A percentile compares a stretch with the other conserved stretches of the same genome.
Evolutionary conservation across 345 rosid genomes (phyloP).

Genomic region (Lepidium aucheri): DNA sequence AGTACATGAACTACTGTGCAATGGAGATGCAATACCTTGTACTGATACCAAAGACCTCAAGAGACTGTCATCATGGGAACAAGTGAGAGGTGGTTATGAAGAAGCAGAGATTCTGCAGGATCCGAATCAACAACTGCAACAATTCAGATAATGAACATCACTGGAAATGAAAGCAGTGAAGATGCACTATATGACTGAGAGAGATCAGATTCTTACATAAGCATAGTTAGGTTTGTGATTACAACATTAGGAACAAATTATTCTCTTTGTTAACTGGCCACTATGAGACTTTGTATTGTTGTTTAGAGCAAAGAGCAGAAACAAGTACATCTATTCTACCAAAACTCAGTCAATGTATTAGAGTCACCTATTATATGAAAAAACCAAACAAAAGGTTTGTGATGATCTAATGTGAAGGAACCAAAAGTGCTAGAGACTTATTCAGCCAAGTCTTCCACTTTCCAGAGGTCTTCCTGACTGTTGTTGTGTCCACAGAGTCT

Average conservation of each 20-base stretch:
- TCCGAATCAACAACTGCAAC: neutral
- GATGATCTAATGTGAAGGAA: slow-evolving; percentile 50
- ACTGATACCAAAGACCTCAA: neutral
- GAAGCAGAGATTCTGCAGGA: neutral
- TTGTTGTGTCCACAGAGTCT: slow-evolving; percentile 15
- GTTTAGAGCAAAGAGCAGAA: neutral
- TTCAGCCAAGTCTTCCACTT: slow-evolving; percentile 77
- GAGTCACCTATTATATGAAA: neutral
- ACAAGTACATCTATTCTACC: neutral
- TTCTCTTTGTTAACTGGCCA: neutral
- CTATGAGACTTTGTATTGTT: neutral
- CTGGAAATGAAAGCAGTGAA: neutral
- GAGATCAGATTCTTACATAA: neutral
- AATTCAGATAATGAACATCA: neutral
- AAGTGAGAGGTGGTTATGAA: neutral
- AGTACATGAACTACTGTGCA: neutral
- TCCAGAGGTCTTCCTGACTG: slow-evolving; percentile 37
- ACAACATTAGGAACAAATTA: neutral
- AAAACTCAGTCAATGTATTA: neutral
- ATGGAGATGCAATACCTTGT: neutral
- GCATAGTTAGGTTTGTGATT: neutral
- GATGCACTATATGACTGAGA: neutral
- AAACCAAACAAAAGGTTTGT: neutral
- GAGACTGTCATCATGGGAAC: neutral
- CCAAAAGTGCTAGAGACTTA: slow-evolving; percentile 59